Evolutionary conservation across 176 grass and related monocot genomes (phyloP), one percentile per base, ranked within the genome.

Genomic region (Leersia perrieri): DNA sequence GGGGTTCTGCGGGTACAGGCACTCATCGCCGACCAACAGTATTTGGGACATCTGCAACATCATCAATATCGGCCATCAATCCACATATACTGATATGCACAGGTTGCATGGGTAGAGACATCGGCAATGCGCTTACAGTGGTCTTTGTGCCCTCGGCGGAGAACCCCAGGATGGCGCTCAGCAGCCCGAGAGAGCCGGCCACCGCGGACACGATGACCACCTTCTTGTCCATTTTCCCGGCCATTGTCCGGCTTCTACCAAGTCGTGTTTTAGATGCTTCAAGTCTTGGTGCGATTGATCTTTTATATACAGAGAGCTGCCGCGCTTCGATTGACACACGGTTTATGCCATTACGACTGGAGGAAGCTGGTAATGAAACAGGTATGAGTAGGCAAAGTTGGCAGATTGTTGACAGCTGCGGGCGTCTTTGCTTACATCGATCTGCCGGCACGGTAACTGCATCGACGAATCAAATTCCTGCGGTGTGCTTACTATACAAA

Each of bases 141-240:
- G 20, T 51, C 47, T 83, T 87, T 4, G 79, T 49, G 5, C 73
- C 85, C 28, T 88, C 86, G 7, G 67, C 86, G 5, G 79, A 15
- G 80, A 88, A 88, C 1, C 58, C 80, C 22, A 79, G 39, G 80
- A 88, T 57, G 74, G 68, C 80, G 5, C 86, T 88, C 7, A 88
- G 9, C 68, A 83, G 1, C n/a, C 86, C 86, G 4, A 83, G 68
- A 5, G 74, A 78, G 1, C 86, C 86, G 11, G 68, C 68, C 2
- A 68, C 80, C 0, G 80, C 33, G 35, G 23, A 66, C 38, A 79
- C 68, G 42, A 68, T 61, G 44, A 61, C 40, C 16, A 18, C 12
- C 2, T 5, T 73, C 80, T 67, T 60, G 11, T 88, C 74, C 80
- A 79, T 51, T 51, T 51, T 51, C 0, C 5, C 47, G 18, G 47